Evolutionary conservation across 345 rosid genomes (phyloP).

Genomic region (Lepidium sativum): DNA sequence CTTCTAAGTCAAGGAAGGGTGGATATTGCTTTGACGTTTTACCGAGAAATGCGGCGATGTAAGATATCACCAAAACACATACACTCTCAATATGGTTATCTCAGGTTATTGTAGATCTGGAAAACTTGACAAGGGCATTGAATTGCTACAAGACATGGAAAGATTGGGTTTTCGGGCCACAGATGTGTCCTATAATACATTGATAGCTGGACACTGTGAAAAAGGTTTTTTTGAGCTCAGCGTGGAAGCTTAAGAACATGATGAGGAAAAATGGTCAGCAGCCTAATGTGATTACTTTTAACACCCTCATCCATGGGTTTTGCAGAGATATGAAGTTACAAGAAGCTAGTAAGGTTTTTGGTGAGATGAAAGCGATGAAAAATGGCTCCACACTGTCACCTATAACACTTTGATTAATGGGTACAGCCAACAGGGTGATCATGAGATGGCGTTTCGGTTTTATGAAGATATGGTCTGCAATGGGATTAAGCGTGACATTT

Average conservation of each 20-base stretch:
- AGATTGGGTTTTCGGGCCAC: constrained; percentile 43
- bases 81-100: constrained; percentile 67
- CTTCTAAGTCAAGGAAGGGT: constrained; percentile 43
- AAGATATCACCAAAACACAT: constrained; percentile 70
- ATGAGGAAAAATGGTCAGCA: constrained; percentile 45
- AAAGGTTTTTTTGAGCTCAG: constrained; percentile 59
- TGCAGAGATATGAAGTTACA: constrained; percentile 43
- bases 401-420: constrained; percentile 75
- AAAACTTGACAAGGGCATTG: constrained; percentile 53
- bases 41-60: constrained; percentile 52
- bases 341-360: constrained; percentile 53
- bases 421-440: constrained; percentile 41
- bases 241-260: constrained; percentile 49
- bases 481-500: constrained; percentile 51
- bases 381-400: constrained; percentile 54
- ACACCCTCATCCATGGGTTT: constrained; percentile 61
- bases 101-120: constrained; percentile 51
- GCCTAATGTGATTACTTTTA: constrained; percentile 60
- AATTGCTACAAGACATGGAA: constrained; percentile 49
- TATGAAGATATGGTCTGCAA: constrained; percentile 57
- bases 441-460: constrained; percentile 51
- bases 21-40: constrained; percentile 57
- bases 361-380: constrained; percentile 56
- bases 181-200: constrained; percentile 49
- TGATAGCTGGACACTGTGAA: constrained; percentile 62